Conservation (phyloP, 108 stramenopile species). For the Pseudonitzschia multistriata region DNA sequence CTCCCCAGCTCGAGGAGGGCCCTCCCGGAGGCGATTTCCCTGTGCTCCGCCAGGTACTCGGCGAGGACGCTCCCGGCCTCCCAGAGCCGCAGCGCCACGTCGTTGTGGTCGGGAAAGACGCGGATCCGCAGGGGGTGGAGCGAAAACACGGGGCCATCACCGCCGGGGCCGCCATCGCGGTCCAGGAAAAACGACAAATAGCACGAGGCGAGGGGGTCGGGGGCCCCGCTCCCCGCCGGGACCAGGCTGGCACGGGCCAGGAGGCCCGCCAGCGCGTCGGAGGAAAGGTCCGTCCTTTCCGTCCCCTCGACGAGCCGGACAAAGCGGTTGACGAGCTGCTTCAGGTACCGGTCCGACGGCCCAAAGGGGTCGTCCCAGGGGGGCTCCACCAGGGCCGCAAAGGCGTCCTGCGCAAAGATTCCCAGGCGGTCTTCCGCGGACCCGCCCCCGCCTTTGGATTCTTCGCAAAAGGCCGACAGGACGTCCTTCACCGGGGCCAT, state of each 20-base stretch:
- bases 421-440: not conserved
- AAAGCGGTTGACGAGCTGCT: constrained; percentile 37
- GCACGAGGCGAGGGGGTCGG: constrained; percentile 39
- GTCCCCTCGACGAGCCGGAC: constrained; percentile 30
- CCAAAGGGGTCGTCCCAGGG: constrained; percentile 22
- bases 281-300: constrained; percentile 17
- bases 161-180: not conserved
- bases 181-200: constrained; percentile 44
- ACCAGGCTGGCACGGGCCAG: constrained; percentile 19
- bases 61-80: constrained; percentile 69
- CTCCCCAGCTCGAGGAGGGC: constrained; percentile 63
- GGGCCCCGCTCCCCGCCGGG: constrained; percentile 20
- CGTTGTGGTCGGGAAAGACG: constrained; percentile 69
- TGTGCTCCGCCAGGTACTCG: constrained; percentile 51
- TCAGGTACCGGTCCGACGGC: constrained; percentile 49
- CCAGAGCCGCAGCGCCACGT: constrained; percentile 72
- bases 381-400: constrained; percentile 24
- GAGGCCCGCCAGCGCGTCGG: constrained; percentile 38
- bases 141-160: not conserved
- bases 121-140: constrained; percentile 34
- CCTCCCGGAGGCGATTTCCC: constrained; percentile 22
- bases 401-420: constrained; percentile 25
- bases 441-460: not conserved
- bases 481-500: constrained; percentile 24
- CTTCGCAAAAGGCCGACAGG: not conserved